Evolutionary conservation across 2,329 filamentous ascomycete genomes (phyloP).

Genomic region (Claviceps sp.): DNA sequence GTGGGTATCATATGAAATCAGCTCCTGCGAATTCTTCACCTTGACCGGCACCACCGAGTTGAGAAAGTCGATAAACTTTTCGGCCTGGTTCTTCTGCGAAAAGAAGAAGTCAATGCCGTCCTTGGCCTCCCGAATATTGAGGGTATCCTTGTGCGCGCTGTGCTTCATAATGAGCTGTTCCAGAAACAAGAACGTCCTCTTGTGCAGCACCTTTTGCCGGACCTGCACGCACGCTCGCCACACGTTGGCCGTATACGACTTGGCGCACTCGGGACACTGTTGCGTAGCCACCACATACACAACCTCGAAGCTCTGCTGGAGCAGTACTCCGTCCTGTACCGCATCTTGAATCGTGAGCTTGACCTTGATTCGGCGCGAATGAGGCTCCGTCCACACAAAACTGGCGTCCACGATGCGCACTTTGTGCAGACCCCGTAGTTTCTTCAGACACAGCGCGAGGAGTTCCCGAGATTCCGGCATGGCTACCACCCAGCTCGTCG

Average conservation of each 20-base stretch:
- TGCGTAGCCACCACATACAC: constrained; percentile 82
- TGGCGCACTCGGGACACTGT: constrained; percentile 88
- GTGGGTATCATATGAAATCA: constrained; percentile 88
- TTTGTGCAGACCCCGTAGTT: constrained; percentile 73
- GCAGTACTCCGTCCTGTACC: constrained; percentile 47
- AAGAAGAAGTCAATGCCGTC: constrained; percentile 97
- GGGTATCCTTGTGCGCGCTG: constrained; percentile 76
- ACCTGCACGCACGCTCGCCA: constrained; percentile 93
- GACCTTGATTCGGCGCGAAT: constrained; percentile 82
- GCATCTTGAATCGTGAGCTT: constrained; percentile 83
- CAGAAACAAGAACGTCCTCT: constrained; percentile 58
- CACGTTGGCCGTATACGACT: constrained; percentile 92
- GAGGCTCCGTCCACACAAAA: constrained; percentile 97
- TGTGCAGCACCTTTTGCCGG: constrained; percentile 92
- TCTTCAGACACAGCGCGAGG: constrained; percentile 79
- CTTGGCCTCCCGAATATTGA: constrained; percentile 96
- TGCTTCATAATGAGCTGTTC: constrained; percentile 96
- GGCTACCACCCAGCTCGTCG: constrained; percentile 74
- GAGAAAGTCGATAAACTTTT: constrained; percentile 85
- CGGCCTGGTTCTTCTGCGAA: constrained; percentile 74
- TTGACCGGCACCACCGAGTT: constrained; percentile 67
- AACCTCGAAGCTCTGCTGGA: constrained; percentile 94
- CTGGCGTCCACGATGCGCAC: constrained; percentile 89
- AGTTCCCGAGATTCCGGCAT: constrained; percentile 81
- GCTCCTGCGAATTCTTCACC: constrained; percentile 63